Evolutionary conservation across 495 filamentous ascomycete species (phyloP).

Genomic region (Daldinia grandis): DNA sequence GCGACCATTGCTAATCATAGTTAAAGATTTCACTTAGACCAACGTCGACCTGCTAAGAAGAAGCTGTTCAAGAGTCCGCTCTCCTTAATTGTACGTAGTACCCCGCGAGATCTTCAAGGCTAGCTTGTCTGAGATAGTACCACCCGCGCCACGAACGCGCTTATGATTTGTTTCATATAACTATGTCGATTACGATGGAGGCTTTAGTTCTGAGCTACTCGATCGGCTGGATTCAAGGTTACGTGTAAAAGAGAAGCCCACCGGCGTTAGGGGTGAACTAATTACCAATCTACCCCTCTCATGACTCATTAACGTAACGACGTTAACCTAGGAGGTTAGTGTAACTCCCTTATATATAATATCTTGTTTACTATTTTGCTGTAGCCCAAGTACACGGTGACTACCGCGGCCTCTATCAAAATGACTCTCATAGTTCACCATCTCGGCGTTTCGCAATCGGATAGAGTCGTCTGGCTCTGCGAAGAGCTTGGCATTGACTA

Average conservation of each 20-base stretch:
- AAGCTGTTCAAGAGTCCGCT: too few species aligned
- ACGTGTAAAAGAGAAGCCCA: neutral
- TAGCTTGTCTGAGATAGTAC: neutral
- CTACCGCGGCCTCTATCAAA: neutral
- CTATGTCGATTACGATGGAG: neutral
- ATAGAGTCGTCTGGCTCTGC: slow-evolving; percentile 69
- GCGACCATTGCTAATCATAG: too few species aligned
- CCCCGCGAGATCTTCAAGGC: neutral
- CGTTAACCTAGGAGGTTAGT: neutral
- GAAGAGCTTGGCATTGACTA: slow-evolving; percentile 68
- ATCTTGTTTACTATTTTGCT: too few species aligned
- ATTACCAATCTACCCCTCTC: neutral
- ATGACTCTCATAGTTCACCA: slow-evolving; percentile 66
- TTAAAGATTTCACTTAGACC: too few species aligned
- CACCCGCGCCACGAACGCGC: neutral
- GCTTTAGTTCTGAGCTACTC: neutral
- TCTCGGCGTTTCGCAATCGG: slow-evolving; percentile 64
- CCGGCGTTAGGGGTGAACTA: neutral
- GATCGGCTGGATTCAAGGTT: neutral
- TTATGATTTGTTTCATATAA: neutral
- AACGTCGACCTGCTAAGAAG: too few species aligned
- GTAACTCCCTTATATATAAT: neutral
- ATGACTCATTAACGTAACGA: neutral
- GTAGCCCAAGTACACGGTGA: neutral
- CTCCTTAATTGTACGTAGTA: too few species aligned